phyloP scores from a whole-genome alignment of 345 rosid genomes.

The Brassica carinata region DNA sequence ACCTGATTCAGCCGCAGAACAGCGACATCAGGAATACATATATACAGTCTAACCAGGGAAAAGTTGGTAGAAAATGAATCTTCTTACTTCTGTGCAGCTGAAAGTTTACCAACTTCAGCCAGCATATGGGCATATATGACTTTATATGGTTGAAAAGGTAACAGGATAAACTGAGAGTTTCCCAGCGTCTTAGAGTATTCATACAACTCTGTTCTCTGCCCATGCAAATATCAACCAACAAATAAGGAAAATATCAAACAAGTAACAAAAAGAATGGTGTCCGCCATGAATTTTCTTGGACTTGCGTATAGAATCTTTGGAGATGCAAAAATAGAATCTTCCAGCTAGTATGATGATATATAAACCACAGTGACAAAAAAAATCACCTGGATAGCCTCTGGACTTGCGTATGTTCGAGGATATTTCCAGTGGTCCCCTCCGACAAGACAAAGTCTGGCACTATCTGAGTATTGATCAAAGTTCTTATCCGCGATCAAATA shows the following conservation, averaged over 20 bases:
- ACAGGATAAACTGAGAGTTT: slow-evolving; percentile 85
- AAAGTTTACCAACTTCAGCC: slow-evolving; percentile 92
- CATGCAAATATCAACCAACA: slow-evolving; percentile 38
- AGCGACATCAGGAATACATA: slow-evolving; percentile 36
- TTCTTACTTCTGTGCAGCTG: slow-evolving; percentile 88
- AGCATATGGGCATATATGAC: slow-evolving; percentile 92
- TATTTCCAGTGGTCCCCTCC: slow-evolving; percentile 78
- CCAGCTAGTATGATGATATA: slow-evolving; percentile 1
- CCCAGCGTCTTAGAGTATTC: slow-evolving; percentile 95
- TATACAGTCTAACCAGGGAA: slow-evolving; percentile 9
- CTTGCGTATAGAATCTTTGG: too few relatives aligned
- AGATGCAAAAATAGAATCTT: background rate
- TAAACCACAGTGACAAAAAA: background rate
- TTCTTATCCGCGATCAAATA: slow-evolving; percentile 72
- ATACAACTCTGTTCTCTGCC: slow-evolving; percentile 95
- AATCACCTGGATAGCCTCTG: slow-evolving; percentile 76
- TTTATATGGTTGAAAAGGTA: slow-evolving; percentile 94
- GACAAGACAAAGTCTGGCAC: slow-evolving; percentile 72
- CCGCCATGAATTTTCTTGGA: background rate
- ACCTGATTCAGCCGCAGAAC: slow-evolving; percentile 46
- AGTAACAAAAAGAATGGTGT: background rate
- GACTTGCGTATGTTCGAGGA: slow-evolving; percentile 73
- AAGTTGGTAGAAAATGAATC: slow-evolving; percentile 13
- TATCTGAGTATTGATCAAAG: slow-evolving; percentile 70
- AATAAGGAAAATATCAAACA: slow-evolving; percentile 4